Conservation (phyloP, 345 rosid genomes). For the Sonneratia alba region DNA sequence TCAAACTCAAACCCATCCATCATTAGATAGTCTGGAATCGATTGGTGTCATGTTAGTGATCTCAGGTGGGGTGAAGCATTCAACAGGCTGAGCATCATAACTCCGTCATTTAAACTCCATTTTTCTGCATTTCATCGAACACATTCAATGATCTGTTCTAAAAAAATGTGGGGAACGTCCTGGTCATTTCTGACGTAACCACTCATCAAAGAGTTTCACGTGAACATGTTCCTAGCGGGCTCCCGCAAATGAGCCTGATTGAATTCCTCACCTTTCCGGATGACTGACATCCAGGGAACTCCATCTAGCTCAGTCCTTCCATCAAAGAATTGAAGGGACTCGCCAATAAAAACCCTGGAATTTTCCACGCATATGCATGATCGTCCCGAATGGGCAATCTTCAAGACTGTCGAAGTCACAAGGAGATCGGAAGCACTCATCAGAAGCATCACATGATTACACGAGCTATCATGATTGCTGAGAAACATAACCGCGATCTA, state of each 20-base stretch:
- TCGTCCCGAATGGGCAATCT: constrained; percentile 41
- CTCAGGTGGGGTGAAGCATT: constrained; percentile 59
- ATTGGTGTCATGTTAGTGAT: constrained; percentile 54
- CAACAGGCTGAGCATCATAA: constrained; percentile 67
- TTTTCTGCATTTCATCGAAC: constrained; percentile 42
- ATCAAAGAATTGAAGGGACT: constrained; percentile 40
- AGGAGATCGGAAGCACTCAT: background rate
- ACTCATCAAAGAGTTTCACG: constrained; percentile 75
- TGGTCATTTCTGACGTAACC: constrained; percentile 56
- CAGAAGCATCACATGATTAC: too few relatives aligned
- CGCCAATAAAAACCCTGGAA: constrained; percentile 39
- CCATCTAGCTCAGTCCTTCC: constrained; percentile 31
- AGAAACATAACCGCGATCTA: background rate
- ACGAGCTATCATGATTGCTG: too few relatives aligned
- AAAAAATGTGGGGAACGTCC: constrained; percentile 5
- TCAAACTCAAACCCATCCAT: constrained; percentile 27
- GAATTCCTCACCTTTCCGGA: constrained; percentile 49
- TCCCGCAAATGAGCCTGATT: constrained; percentile 39
- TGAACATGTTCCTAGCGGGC: constrained; percentile 31
- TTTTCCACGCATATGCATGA: constrained; percentile 49
- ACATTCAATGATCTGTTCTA: constrained; percentile 19
- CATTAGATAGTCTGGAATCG: constrained; percentile 55
- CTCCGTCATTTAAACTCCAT: constrained; percentile 36
- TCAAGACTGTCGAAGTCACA: constrained; percentile 7
- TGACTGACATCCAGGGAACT: constrained; percentile 68